These are phyloP conservation scores for Botryobasidium botryosum DNA, from an alignment of 768 basidiomycete species.

Conservation along the genomic window DNA sequence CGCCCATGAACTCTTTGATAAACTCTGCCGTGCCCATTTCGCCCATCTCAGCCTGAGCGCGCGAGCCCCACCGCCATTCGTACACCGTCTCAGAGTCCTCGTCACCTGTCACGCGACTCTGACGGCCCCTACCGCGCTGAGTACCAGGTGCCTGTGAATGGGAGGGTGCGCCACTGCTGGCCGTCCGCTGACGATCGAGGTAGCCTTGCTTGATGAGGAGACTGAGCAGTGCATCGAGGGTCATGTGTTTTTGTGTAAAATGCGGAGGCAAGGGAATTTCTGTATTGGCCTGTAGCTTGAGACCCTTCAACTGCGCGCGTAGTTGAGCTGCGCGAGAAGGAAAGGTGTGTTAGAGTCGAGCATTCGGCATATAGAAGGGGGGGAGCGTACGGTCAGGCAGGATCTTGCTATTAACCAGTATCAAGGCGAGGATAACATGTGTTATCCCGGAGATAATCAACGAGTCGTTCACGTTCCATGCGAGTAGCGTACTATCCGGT, in stretches of 20 bases:
- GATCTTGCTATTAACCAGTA: conserved; percentile 64
- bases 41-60: conserved; percentile 68
- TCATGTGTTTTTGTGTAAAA: conserved; percentile 32
- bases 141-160: conserved; percentile 20
- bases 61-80: conserved; percentile 79
- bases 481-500: conserved; percentile 51
- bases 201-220: conserved; percentile 54
- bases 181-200: conserved; percentile 37
- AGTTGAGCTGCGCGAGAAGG: conserved; percentile 41
- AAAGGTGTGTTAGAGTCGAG: not conserved
- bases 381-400: conserved; percentile 49
- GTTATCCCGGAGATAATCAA: conserved; percentile 50
- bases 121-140: conserved; percentile 31
- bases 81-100: conserved; percentile 28
- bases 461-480: conserved; percentile 54
- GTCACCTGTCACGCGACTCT: conserved; percentile 25
- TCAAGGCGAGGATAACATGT: conserved; percentile 64
- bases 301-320: conserved; percentile 45
- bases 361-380: not conserved
- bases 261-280: conserved; percentile 32
- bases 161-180: conserved; percentile 3
- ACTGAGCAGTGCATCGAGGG: conserved; percentile 50
- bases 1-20: conserved; percentile 63
- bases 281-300: conserved; percentile 38
- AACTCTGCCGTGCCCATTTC: conserved; percentile 61